Percentiles rank a stretch among this genome's conserved stretches.
Conservation (phyloP, 805 yeast species). For the Kuraishia piskuri region DNA sequence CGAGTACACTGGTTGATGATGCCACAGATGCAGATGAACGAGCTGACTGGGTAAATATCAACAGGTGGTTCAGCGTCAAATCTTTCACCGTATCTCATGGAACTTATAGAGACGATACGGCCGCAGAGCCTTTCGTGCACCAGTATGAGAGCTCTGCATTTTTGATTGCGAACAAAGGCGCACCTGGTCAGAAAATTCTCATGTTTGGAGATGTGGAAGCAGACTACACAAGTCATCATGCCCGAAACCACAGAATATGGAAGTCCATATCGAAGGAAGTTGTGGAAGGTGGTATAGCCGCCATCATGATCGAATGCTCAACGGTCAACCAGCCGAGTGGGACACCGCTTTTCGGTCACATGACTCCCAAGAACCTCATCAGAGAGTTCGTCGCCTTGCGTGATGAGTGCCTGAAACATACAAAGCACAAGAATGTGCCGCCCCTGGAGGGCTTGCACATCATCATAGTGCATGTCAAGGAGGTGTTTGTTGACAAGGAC, state of each 20-base stretch:
- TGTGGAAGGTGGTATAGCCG: constrained; percentile 29
- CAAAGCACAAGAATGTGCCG: constrained; percentile 6
- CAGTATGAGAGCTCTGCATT: constrained; percentile 50
- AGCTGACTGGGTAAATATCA: constrained; percentile 13
- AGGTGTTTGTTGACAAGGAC: constrained; percentile 29
- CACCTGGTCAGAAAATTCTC: constrained; percentile 31
- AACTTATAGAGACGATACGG: neutral
- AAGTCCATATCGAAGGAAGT: constrained; percentile 37
- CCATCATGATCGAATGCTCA: constrained; percentile 76
- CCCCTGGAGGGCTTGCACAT: constrained; percentile 37
- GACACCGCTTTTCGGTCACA: constrained; percentile 65
- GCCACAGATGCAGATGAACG: constrained; percentile 6
- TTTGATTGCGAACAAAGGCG: constrained; percentile 28
- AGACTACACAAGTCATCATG: constrained; percentile 37
- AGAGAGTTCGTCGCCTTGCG: constrained; percentile 37
- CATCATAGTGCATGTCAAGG: constrained; percentile 47
- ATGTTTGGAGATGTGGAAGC: constrained; percentile 84
- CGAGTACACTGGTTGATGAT: constrained; percentile 6
- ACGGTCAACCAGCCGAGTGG: constrained; percentile 34
- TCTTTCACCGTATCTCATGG: constrained; percentile 36
- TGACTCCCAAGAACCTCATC: constrained; percentile 59
- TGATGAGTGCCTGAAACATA: constrained; percentile 9
- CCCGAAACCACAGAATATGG: constrained; percentile 47
- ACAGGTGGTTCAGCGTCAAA: constrained; percentile 27
- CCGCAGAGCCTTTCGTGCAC: neutral